Percentiles rank a stretch among this genome's conserved stretches.
phyloP scores from a whole-genome alignment of 192 early-diverging fungal genomes.

The Glomus cerebriforme region DNA sequence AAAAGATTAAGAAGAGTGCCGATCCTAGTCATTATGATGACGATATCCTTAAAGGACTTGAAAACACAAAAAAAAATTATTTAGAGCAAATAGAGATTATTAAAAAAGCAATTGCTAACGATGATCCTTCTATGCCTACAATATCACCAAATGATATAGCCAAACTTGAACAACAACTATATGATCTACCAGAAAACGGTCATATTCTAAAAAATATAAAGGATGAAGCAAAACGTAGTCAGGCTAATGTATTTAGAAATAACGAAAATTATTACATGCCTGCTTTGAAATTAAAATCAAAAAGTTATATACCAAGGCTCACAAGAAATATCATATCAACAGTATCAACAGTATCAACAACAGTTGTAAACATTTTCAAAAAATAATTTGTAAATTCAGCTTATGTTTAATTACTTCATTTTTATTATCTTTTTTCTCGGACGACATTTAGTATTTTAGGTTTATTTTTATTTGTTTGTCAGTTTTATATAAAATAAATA shows the following conservation, averaged over 20 bases:
- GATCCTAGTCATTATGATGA: constrained; percentile 27
- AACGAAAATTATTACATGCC: no score
- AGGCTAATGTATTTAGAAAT: neutral
- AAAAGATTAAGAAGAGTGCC: constrained; percentile 27
- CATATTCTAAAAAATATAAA: constrained; percentile 26
- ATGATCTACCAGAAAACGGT: constrained; percentile 29
- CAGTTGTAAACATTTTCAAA: no score
- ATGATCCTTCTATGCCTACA: neutral
- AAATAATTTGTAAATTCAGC: no score
- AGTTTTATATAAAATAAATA: no score
- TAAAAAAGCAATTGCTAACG: constrained; percentile 30
- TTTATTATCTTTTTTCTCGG: no score
- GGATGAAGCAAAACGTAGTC: neutral
- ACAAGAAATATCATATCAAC: no score
- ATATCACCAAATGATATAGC: constrained; percentile 23
- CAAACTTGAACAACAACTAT: constrained; percentile 27
- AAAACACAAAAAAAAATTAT: constrained; percentile 27
- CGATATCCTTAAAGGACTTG: constrained; percentile 21
- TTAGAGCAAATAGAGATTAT: constrained; percentile 29
- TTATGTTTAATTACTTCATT: no score
- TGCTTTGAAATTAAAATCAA: no score
- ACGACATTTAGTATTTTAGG: no score
- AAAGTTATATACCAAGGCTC: no score
- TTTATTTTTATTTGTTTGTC: no score
- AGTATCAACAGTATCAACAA: no score